Percentiles rank a stretch among this genome's conserved stretches.
phyloP scores from a whole-genome alignment of 1,139 yeast genomes.

The Starmera stellimalicola region DNA sequence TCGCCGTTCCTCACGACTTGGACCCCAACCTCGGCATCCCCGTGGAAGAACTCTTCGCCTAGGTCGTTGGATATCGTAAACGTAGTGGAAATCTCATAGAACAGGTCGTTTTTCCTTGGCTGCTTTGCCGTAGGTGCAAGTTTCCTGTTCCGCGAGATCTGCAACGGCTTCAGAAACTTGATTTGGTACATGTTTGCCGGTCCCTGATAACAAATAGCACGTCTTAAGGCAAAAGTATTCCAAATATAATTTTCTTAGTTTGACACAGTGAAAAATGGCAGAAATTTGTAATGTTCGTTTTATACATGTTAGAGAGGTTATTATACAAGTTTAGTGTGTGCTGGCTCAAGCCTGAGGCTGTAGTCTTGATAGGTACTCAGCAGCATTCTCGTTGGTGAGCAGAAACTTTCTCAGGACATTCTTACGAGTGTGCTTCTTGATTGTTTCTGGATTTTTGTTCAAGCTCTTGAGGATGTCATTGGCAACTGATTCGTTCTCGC shows the following conservation, averaged over 20 bases:
- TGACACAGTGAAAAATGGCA: too few species aligned
- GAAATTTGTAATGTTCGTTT: too few species aligned
- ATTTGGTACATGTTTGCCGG: conserved; percentile 19
- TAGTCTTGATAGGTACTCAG: neutral
- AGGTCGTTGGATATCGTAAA: conserved; percentile 19
- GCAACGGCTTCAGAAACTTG: conserved; percentile 18
- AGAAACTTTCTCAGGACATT: conserved; percentile 45
- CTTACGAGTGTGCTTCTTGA: conserved; percentile 40
- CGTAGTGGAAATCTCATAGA: conserved; percentile 12
- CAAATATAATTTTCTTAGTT: too few species aligned
- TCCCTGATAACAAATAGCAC: too few species aligned
- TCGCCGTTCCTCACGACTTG: neutral
- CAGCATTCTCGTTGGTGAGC: conserved; percentile 3
- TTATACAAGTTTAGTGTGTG: too few species aligned
- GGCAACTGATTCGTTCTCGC: conserved; percentile 23
- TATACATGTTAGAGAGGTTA: too few species aligned
- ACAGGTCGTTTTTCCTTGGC: conserved; percentile 6
- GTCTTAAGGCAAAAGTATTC: too few species aligned
- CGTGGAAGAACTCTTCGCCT: conserved; percentile 20
- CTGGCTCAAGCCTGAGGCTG: too few species aligned
- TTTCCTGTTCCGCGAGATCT: conserved; percentile 3
- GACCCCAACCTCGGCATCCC: conserved; percentile 8
- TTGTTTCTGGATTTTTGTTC: conserved; percentile 20
- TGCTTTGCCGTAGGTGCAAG: conserved; percentile 1
- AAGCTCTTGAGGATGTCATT: conserved; percentile 20